These are phyloP conservation scores for Pythium grandisporangium DNA, from an alignment of 352 stramenopile species.

Conservation along the genomic window DNA sequence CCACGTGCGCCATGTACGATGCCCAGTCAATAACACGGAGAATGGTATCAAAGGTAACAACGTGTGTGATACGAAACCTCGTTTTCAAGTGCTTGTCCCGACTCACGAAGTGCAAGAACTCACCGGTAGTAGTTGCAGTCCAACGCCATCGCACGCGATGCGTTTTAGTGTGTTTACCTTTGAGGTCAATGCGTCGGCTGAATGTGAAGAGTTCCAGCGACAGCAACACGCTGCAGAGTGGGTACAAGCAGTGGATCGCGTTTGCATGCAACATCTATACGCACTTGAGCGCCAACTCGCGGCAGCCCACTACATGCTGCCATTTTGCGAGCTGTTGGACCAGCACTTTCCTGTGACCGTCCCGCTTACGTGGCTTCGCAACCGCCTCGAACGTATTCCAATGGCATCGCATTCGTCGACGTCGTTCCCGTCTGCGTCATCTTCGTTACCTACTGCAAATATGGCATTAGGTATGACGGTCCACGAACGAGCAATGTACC, in stretches of 20 bases:
- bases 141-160: no score
- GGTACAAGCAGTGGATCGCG: conserved; percentile 7
- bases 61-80: no score
- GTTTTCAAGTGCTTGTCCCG: conserved; percentile 14
- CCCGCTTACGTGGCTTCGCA: conserved; percentile 50
- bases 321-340: conserved; percentile 22
- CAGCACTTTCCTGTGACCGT: conserved; percentile 40
- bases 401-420: no score
- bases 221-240: conserved; percentile 8
- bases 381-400: conserved; percentile 31
- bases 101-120: no score
- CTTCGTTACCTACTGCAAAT: neutral
- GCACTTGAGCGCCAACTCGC: conserved; percentile 8
- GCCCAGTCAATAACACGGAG: no score
- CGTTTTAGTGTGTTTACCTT: no score
- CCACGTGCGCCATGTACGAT: conserved; percentile 26
- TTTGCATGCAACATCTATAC: conserved; percentile 13
- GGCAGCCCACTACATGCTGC: conserved; percentile 24
- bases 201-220: no score
- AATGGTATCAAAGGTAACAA: no score
- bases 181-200: conserved; percentile 4
- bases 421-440: no score
- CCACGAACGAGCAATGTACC: conserved; percentile 11
- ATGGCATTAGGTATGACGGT: neutral
- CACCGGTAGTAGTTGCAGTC: no score